phyloP scores from a whole-genome alignment of 2,329 filamentous ascomycete genomes.

The Exserohilum turcica region DNA sequence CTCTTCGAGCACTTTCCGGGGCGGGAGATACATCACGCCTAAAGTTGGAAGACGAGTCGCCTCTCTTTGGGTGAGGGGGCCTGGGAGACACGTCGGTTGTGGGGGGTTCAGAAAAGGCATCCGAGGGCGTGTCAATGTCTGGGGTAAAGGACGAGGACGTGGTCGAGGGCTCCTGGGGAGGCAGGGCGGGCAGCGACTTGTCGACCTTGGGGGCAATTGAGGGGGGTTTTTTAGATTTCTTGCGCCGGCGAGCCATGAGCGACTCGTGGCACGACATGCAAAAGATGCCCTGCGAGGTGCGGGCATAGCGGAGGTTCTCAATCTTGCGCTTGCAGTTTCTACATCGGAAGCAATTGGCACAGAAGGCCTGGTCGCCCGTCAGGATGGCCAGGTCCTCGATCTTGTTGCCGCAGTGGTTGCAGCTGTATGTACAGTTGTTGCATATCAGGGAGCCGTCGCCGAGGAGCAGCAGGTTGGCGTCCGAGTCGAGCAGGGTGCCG shows the following conservation, averaged over 20 bases:
- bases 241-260: conserved; percentile 87
- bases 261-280: conserved; percentile 99
- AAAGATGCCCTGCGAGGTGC: conserved; percentile 97
- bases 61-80: conserved; percentile 42
- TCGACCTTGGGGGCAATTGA: conserved; percentile 68
- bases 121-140: conserved; percentile 62
- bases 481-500: conserved; percentile 92
- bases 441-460: conserved; percentile 98
- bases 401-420: conserved; percentile 94
- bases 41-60: conserved; percentile 46
- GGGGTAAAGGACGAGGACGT: conserved; percentile 66
- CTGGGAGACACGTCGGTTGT: conserved; percentile 71
- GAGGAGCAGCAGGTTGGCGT: conserved; percentile 94
- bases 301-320: conserved; percentile 94
- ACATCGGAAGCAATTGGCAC: conserved; percentile 94
- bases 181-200: conserved; percentile 90
- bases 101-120: conserved; percentile 65
- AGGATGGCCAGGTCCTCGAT: conserved; percentile 98
- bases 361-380: conserved; percentile 97
- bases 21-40: conserved; percentile 47
- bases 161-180: conserved; percentile 65
- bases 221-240: conserved; percentile 70
- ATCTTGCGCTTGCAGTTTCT: conserved; percentile 99
- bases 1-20: conserved; percentile 42
- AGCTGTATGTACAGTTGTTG: conserved; percentile 99